Base-by-base conservation (phyloP, 2,329 filamentous ascomycete genomes). In the Pezicula radicicola region DNA sequence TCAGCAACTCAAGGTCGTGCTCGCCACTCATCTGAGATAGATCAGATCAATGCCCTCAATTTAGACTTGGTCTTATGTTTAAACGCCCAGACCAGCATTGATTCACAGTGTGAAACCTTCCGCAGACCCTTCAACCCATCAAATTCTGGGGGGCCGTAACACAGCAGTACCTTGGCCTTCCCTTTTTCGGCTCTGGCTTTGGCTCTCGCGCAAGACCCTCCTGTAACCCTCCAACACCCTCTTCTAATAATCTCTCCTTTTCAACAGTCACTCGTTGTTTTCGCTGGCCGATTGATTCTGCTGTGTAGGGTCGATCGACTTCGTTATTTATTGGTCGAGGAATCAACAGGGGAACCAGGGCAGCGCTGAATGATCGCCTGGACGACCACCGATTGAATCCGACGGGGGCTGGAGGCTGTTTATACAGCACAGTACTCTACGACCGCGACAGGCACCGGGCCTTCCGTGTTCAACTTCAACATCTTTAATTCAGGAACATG, bases 401-500 rank as follows among this genome's bases (percentile, higher is more conserved):
- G 42, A 45, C 27, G 18, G 40, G 40, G 18, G 40, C 18, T 18
- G 40, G 40, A 15, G n/a, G 25, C 40, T 33, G 30, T 33, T 33
- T 33, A 33, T 33, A 33, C 30, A 33, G 25, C 25, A 25, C 5
- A 25, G 25, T 25, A 25, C 25, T 25, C 2, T 25, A 33, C 30
- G 9, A 33, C 9, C 30, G 12, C 30, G 12, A 33, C 9, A 25
- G 13, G 18, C 40, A 25, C n/a, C 25, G 18, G 25, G 12, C 18
- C 16, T 25, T 42, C 12, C 18, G 6, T 40, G 37, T 9, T 25
- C 16, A 25, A 19, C 42, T 15, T 16, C n/a, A 6, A 6, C 19
- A 10, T 28, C 42, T 30, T 45, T n/a, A 9, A 28, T 27, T 6
- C 25, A 28, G 21, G 48, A 60, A 46, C 50, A 60, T 63, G 61